Evolutionary conservation across 2,329 filamentous ascomycete species (phyloP).

Genomic region (Neofusicoccum parvum): DNA sequence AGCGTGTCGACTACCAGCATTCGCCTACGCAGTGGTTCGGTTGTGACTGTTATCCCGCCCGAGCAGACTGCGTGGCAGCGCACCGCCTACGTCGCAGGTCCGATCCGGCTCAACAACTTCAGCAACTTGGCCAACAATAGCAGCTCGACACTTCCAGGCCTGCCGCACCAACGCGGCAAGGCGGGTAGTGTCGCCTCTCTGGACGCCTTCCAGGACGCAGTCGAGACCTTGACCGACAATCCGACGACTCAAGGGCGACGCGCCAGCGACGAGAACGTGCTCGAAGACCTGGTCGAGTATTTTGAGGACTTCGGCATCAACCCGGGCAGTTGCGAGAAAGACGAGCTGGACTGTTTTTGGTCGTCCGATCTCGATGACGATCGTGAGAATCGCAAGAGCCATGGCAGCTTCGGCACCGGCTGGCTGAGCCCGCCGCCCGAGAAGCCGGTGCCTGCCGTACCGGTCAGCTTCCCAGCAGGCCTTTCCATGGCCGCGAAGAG

Average conservation of each 20-base stretch:
- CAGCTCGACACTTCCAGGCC: neutral
- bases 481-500: neutral
- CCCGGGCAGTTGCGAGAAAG: neutral
- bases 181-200: neutral
- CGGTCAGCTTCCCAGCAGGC: slow-evolving; percentile 4
- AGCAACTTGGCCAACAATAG: neutral
- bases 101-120: slow-evolving; percentile 41
- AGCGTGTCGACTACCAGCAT: slow-evolving; percentile 11
- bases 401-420: slow-evolving; percentile 1
- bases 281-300: slow-evolving; percentile 46
- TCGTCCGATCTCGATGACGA: slow-evolving; percentile 26
- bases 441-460: slow-evolving; percentile 2
- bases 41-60: slow-evolving; percentile 37
- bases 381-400: neutral
- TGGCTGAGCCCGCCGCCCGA: slow-evolving; percentile 5
- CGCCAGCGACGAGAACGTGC: slow-evolving; percentile 36
- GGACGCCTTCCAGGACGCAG: slow-evolving; percentile 11
- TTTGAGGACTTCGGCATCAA: slow-evolving; percentile 44
- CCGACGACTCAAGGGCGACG: slow-evolving; percentile 26
- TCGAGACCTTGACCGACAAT: slow-evolving; percentile 1
- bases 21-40: slow-evolving; percentile 34
- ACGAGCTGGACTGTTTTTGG: slow-evolving; percentile 15
- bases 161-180: neutral
- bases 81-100: slow-evolving; percentile 45
- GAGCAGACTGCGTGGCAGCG: slow-evolving; percentile 38